Evolutionary conservation across 176 grass and related monocot species (phyloP).

Genomic region (Hsuehochloa calcarea): DNA sequence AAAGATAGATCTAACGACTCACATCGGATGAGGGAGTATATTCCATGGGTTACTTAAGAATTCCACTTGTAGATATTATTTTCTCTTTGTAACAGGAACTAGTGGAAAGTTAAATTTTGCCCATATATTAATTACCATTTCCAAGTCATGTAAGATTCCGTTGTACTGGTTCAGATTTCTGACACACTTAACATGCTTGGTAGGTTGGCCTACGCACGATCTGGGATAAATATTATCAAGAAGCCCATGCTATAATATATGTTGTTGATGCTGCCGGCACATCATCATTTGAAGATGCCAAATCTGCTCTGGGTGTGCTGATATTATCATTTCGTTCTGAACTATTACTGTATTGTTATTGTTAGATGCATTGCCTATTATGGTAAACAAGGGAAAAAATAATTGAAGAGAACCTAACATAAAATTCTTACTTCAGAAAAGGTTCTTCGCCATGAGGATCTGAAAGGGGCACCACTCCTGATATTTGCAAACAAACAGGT

Average conservation of each 20-base stretch:
- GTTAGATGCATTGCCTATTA: slow-evolving; percentile 10
- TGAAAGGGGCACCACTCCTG: slow-evolving; percentile 73
- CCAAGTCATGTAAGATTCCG: not conserved
- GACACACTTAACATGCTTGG: slow-evolving; percentile 19
- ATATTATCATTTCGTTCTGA: not conserved
- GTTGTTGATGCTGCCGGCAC: slow-evolving; percentile 72
- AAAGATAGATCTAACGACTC: too few relatives aligned
- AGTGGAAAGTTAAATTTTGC: slow-evolving; percentile 6
- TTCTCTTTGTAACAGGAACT: slow-evolving; percentile 4
- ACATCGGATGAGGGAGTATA: too few relatives aligned
- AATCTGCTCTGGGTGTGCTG: slow-evolving; percentile 63
- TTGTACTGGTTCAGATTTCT: slow-evolving; percentile 8
- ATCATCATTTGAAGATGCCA: slow-evolving; percentile 82
- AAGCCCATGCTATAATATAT: slow-evolving; percentile 92
- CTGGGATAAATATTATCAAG: slow-evolving; percentile 98
- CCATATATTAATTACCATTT: not conserved
- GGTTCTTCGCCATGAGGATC: slow-evolving; percentile 78
- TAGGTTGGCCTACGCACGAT: slow-evolving; percentile 88
- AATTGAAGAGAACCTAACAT: slow-evolving; percentile 26
- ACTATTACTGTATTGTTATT: not conserved
- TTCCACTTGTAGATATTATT: not conserved
- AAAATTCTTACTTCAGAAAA: slow-evolving; percentile 60
- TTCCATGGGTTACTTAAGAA: not conserved
- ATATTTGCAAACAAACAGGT: slow-evolving; percentile 96
- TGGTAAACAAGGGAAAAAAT: not conserved